Evolutionary conservation across 495 filamentous ascomycete species (phyloP).

Genomic region (Aspergillus carlsbadensis): DNA sequence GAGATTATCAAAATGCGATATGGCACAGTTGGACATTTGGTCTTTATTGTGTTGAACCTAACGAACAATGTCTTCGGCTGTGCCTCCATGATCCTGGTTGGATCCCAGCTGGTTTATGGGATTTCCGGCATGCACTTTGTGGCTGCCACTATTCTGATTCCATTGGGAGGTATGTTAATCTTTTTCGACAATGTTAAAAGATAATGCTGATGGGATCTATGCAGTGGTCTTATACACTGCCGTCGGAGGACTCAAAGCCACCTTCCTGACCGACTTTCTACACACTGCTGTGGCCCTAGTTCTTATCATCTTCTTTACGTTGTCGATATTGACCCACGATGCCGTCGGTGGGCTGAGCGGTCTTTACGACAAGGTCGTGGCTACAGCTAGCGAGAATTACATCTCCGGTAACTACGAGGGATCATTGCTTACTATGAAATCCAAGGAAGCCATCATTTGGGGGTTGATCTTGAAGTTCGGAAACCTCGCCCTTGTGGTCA

Average conservation of each 20-base stretch:
- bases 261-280: slow-evolving; percentile 40
- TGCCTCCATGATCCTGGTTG: slow-evolving; percentile 41
- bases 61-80: slow-evolving; percentile 52
- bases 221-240: slow-evolving; percentile 42
- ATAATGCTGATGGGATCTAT: neutral
- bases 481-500: slow-evolving; percentile 50
- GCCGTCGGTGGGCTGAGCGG: slow-evolving; percentile 32
- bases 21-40: slow-evolving; percentile 48
- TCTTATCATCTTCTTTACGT: slow-evolving; percentile 41
- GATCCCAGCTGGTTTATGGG: slow-evolving; percentile 35
- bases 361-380: slow-evolving; percentile 38
- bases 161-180: slow-evolving; percentile 36
- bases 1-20: slow-evolving; percentile 56
- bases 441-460: slow-evolving; percentile 51
- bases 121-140: slow-evolving; percentile 42
- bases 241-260: slow-evolving; percentile 41
- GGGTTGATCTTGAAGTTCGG: slow-evolving; percentile 47
- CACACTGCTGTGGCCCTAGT: slow-evolving; percentile 40
- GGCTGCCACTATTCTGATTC: slow-evolving; percentile 45
- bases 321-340: slow-evolving; percentile 32
- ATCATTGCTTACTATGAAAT: slow-evolving; percentile 50
- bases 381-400: slow-evolving; percentile 33
- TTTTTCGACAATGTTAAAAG: neutral
- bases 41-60: slow-evolving; percentile 51
- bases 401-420: slow-evolving; percentile 47